These are phyloP conservation scores for Sclerotinia subarctica DNA, from an alignment of 2,329 filamentous ascomycete species.

Conservation along the genomic window DNA sequence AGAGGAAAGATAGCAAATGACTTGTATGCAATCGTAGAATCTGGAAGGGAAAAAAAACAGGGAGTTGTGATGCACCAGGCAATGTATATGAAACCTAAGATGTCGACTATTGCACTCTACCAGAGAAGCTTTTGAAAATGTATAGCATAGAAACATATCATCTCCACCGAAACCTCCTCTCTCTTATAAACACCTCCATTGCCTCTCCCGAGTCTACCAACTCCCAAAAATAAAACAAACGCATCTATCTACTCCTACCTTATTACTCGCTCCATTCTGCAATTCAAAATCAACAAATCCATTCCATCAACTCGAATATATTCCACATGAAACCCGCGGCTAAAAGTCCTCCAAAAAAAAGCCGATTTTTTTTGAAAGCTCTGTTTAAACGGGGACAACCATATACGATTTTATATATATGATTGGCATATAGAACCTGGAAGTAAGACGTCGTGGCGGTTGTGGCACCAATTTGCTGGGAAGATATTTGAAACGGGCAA, in stretches of 20 bases:
- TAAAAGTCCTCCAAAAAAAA: background rate
- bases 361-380: background rate
- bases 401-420: background rate
- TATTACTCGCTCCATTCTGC: background rate
- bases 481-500: background rate
- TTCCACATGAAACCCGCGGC: slow-evolving; percentile 4
- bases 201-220: background rate
- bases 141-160: background rate
- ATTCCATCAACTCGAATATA: background rate
- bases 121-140: background rate
- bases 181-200: slow-evolving; percentile 5
- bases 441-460: background rate
- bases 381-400: background rate
- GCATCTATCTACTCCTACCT: background rate
- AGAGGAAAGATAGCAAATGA: background rate
- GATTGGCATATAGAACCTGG: slow-evolving; percentile 3
- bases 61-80: slow-evolving; percentile 4
- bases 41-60: background rate
- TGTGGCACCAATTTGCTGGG: background rate
- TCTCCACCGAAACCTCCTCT: background rate
- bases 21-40: background rate
- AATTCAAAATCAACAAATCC: background rate
- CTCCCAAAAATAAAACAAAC: background rate
- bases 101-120: background rate
- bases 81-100: background rate